phyloP scores from a whole-genome alignment of 345 rosid species.

The Turritis glabra region DNA sequence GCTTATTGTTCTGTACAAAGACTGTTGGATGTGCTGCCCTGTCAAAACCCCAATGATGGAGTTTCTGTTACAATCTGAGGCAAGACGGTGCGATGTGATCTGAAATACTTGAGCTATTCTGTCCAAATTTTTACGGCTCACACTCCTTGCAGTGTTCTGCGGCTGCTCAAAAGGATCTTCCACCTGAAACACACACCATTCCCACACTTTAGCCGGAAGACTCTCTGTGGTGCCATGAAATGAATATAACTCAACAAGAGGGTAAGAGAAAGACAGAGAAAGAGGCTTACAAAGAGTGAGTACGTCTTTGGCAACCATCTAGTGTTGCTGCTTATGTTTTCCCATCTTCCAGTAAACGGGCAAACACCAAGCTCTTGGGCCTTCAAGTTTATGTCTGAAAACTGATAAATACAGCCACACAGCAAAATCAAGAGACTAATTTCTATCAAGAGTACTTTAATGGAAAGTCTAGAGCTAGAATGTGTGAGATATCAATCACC shows the following conservation, averaged over 20 bases:
- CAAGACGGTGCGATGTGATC: slow-evolving; percentile 44
- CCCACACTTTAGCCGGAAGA: neutral
- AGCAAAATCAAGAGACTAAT: neutral
- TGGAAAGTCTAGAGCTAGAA: neutral
- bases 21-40: slow-evolving; percentile 40
- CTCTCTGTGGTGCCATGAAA: neutral
- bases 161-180: slow-evolving; percentile 97
- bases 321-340: slow-evolving; percentile 54
- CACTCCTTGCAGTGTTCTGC: slow-evolving; percentile 74
- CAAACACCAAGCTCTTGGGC: slow-evolving; percentile 72
- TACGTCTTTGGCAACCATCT: slow-evolving; percentile 82
- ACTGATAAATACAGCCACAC: slow-evolving; percentile 47
- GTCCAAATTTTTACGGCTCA: slow-evolving; percentile 49
- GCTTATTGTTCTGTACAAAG: slow-evolving; percentile 32
- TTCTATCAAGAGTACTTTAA: neutral
- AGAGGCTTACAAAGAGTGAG: slow-evolving; percentile 61
- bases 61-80: slow-evolving; percentile 35
- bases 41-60: slow-evolving; percentile 44
- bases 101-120: slow-evolving; percentile 59
- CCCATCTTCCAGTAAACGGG: slow-evolving; percentile 75
- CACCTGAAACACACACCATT: slow-evolving; percentile 47
- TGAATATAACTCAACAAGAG: neutral
- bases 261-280: neutral
- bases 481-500: slow-evolving; percentile 44
- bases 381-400: slow-evolving; percentile 50